Percentiles rank a stretch among this genome's conserved stretches.
phyloP scores from a whole-genome alignment of 1,139 yeast genomes.

The Hanseniaspora uvarum region DNA sequence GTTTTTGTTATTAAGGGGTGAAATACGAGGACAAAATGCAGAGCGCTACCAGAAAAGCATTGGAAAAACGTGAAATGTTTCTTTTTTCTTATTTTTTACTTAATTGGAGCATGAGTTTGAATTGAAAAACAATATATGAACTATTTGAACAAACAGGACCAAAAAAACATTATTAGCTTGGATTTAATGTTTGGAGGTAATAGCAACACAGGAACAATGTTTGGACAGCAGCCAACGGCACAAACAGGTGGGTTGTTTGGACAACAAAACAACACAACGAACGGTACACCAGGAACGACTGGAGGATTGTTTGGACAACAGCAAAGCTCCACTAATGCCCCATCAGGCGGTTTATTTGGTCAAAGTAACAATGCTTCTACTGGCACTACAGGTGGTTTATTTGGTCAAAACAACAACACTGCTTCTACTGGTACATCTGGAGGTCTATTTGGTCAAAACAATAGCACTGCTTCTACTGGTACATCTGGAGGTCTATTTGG shows the following conservation, averaged over 20 bases:
- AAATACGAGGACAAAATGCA: neutral
- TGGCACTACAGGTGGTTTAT: slow-evolving; percentile 22
- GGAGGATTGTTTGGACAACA: slow-evolving; percentile 18
- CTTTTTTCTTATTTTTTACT: neutral
- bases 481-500: slow-evolving; percentile 17
- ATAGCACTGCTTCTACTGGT: neutral
- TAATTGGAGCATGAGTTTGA: no score
- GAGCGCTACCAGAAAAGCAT: neutral
- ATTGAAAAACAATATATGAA: slow-evolving; percentile 19
- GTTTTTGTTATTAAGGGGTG: neutral
- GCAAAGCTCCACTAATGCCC: slow-evolving; percentile 20
- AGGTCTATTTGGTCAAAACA: slow-evolving; percentile 26
- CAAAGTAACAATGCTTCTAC: slow-evolving; percentile 20
- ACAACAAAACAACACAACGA: neutral
- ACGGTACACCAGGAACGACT: neutral
- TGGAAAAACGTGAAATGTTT: neutral
- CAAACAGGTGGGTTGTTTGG: slow-evolving; percentile 25
- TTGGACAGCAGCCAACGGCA: slow-evolving; percentile 6
- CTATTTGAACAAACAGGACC: no score
- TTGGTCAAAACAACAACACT: slow-evolving; percentile 21
- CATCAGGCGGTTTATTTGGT: slow-evolving; percentile 30
- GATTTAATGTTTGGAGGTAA: slow-evolving; percentile 19
- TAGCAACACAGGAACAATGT: slow-evolving; percentile 21
- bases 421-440: slow-evolving; percentile 9
- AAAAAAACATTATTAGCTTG: no score